Percentiles rank a stretch among this genome's conserved stretches.
phyloP scores from a whole-genome alignment of 2,329 filamentous ascomycete species.

The Penicillium sp. region DNA sequence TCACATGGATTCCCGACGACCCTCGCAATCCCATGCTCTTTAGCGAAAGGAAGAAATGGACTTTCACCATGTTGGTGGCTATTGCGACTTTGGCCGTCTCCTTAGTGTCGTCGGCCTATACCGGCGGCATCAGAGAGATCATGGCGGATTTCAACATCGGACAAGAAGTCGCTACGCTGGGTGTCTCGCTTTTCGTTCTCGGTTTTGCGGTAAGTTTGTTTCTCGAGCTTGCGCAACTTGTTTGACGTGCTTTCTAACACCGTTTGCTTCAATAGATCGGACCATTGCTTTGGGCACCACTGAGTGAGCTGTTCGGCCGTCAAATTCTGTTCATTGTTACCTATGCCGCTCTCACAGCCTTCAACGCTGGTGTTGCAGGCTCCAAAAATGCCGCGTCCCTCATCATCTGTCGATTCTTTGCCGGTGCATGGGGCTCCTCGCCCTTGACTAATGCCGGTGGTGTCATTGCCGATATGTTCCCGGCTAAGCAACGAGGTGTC shows the following conservation, averaged over 20 bases:
- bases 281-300: conserved; percentile 62
- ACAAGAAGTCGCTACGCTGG: conserved; percentile 56
- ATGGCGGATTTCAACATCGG: conserved; percentile 53
- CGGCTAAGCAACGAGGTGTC: conserved; percentile 49
- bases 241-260: neutral
- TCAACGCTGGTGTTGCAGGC: conserved; percentile 57
- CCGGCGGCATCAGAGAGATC: conserved; percentile 40
- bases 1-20: conserved; percentile 65
- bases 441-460: conserved; percentile 44
- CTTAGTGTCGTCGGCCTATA: conserved; percentile 61
- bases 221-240: neutral
- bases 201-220: conserved; percentile 47
- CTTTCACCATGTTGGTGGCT: conserved; percentile 60
- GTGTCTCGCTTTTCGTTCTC: conserved; percentile 62
- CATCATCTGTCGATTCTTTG: conserved; percentile 62
- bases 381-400: conserved; percentile 56
- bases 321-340: conserved; percentile 52
- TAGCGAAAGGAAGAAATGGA: conserved; percentile 59
- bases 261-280: conserved; percentile 45
- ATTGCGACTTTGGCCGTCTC: conserved; percentile 65
- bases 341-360: conserved; percentile 55
- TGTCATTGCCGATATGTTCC: conserved; percentile 59
- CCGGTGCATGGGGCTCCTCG: conserved; percentile 57
- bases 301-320: conserved; percentile 61
- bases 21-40: conserved; percentile 64